Conservation (phyloP, 495 filamentous ascomycete species). For the Aspergillus nanangensis region DNA sequence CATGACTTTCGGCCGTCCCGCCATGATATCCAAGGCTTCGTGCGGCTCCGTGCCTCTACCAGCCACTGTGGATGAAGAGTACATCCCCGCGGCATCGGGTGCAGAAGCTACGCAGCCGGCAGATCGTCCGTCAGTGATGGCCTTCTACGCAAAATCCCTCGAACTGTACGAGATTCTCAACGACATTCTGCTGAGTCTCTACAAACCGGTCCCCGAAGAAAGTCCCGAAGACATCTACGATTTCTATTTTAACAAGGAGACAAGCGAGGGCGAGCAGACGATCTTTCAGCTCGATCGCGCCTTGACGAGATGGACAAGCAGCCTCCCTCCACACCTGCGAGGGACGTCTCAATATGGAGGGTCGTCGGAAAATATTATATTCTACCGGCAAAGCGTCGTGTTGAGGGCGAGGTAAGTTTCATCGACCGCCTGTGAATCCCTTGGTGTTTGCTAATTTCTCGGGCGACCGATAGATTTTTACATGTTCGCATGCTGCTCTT, state of each 20-base stretch:
- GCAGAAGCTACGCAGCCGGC: constrained; percentile 21
- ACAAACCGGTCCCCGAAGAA: constrained; percentile 25
- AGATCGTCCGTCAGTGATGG: constrained; percentile 28
- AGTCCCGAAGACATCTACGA: constrained; percentile 25
- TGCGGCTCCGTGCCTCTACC: constrained; percentile 34
- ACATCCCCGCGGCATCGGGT: constrained; percentile 17
- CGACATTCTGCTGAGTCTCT: constrained; percentile 33
- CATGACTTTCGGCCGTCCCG: constrained; percentile 42
- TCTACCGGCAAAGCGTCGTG: constrained; percentile 31
- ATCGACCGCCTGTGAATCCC: background rate
- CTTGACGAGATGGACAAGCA: constrained; percentile 27
- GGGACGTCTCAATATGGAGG: constrained; percentile 2
- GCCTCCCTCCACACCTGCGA: constrained; percentile 25
- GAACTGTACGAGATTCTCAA: constrained; percentile 39
- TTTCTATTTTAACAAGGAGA: constrained; percentile 25
- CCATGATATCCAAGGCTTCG: constrained; percentile 33
- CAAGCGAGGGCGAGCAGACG: constrained; percentile 21
- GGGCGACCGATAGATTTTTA: constrained; percentile 18
- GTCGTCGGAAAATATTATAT: constrained; percentile 15
- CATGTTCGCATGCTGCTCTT: constrained; percentile 36
- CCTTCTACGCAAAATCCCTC: constrained; percentile 35
- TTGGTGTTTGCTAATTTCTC: background rate
- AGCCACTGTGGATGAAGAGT: constrained; percentile 32
- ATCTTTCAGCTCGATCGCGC: constrained; percentile 35
- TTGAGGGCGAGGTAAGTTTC: constrained; percentile 25